phyloP scores from a whole-genome alignment of 129 eudicot species.

The Scalesia atractyloides region DNA sequence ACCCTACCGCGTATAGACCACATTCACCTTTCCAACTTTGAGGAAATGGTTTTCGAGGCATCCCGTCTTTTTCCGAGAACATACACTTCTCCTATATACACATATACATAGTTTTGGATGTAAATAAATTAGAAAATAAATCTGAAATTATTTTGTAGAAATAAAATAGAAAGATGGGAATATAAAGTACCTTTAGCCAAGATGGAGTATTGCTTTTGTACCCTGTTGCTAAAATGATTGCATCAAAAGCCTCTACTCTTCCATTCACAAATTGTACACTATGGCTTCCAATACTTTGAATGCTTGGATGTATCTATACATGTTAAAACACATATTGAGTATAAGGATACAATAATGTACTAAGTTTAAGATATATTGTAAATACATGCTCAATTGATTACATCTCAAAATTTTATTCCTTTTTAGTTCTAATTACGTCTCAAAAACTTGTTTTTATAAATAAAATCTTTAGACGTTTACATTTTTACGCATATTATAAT shows the following conservation, averaged over 20 bases:
- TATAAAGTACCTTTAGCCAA: slow-evolving; percentile 80
- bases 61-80: slow-evolving; percentile 89
- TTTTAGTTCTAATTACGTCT: background rate
- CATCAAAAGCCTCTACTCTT: slow-evolving; percentile 66
- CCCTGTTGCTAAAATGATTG: slow-evolving; percentile 92
- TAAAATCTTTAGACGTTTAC: background rate
- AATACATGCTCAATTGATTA: background rate
- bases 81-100: slow-evolving; percentile 62
- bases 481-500: background rate
- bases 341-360: background rate
- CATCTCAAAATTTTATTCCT: background rate
- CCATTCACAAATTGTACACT: slow-evolving; percentile 76
- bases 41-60: slow-evolving; percentile 83
- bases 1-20: slow-evolving; percentile 94
- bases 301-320: slow-evolving; percentile 64
- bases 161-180: slow-evolving; percentile 7
- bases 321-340: background rate
- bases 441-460: background rate
- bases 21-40: slow-evolving; percentile 90
- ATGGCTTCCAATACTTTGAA: slow-evolving; percentile 47
- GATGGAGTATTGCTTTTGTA: slow-evolving; percentile 95
- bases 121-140: background rate
- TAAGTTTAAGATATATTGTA: background rate
- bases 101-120: background rate
- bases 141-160: background rate